These are phyloP conservation scores for Suillus spraguei DNA, from an alignment of 768 basidiomycete genomes.

Conservation along the genomic window DNA sequence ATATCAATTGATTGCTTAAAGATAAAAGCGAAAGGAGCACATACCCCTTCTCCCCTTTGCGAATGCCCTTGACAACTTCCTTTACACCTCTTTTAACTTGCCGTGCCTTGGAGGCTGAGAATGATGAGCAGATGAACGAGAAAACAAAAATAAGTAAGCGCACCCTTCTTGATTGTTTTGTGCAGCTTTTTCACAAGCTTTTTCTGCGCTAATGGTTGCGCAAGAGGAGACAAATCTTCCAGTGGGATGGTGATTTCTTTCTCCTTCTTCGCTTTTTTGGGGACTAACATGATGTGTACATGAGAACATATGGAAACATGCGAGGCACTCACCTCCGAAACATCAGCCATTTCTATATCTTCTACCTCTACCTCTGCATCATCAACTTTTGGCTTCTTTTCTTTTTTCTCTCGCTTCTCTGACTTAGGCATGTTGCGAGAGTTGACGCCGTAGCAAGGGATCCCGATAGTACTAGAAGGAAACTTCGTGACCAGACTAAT, in stretches of 20 bases:
- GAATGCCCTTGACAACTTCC: conserved; percentile 96
- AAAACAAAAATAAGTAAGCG: conserved; percentile 15
- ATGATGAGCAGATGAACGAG: not conserved
- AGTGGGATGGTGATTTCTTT: conserved; percentile 68
- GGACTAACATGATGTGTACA: conserved; percentile 29
- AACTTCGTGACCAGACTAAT: not conserved
- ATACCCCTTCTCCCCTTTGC: conserved; percentile 96
- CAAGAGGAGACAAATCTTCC: conserved; percentile 92
- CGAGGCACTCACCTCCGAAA: conserved; percentile 29
- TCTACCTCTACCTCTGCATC: conserved; percentile 33
- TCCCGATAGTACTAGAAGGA: not conserved
- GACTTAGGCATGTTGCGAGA: conserved; percentile 57
- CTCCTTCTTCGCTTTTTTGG: conserved; percentile 66
- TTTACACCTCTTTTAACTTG: conserved; percentile 98
- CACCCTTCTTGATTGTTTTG: conserved; percentile 93
- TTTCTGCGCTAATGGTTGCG: conserved; percentile 89
- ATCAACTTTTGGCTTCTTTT: conserved; percentile 62
- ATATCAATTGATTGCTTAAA: conserved; percentile 11
- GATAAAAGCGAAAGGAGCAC: conserved; percentile 29
- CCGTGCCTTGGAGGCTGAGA: conserved; percentile 84
- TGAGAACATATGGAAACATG: conserved; percentile 7
- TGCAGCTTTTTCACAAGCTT: conserved; percentile 94
- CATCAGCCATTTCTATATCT: conserved; percentile 53
- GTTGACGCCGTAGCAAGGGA: not conserved
- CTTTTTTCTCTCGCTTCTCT: conserved; percentile 76